Conservation (phyloP, 208 protist genomes). For the Leptomonas seymouri region DNA sequence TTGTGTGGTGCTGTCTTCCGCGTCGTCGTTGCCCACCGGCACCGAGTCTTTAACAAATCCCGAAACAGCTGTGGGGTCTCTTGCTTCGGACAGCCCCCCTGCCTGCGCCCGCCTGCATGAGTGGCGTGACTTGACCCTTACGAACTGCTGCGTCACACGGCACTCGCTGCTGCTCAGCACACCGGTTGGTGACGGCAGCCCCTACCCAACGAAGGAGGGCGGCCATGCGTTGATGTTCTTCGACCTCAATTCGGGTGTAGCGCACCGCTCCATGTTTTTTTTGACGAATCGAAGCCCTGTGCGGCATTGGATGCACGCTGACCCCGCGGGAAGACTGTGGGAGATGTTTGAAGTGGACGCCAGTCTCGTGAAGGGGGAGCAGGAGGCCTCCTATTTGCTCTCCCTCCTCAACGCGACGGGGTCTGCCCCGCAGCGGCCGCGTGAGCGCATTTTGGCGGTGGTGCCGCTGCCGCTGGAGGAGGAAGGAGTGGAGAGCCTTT, state of each 20-base stretch:
- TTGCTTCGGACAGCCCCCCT: not conserved
- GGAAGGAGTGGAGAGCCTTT: conserved; percentile 8
- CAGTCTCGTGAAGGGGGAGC: conserved; percentile 28
- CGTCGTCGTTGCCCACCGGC: too few relatives aligned
- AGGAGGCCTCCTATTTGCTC: conserved; percentile 29
- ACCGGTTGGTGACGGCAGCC: conserved; percentile 27
- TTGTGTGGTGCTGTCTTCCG: conserved; percentile 28
- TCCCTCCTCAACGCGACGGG: conserved; percentile 29
- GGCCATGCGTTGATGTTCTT: conserved; percentile 54
- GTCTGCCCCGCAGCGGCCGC: conserved; percentile 17
- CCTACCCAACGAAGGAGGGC: conserved; percentile 34
- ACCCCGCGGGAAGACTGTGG: conserved; percentile 42
- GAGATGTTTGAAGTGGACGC: conserved; percentile 55
- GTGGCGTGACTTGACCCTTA: conserved; percentile 42
- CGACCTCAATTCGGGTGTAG: conserved; percentile 38
- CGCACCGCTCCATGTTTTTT: conserved; percentile 41
- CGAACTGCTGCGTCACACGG: conserved; percentile 33
- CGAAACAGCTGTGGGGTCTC: too few relatives aligned
- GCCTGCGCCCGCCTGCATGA: conserved; percentile 38
- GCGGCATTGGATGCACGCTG: conserved; percentile 41
- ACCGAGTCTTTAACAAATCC: too few relatives aligned
- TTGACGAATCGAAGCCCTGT: conserved; percentile 41
- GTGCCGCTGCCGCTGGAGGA: conserved; percentile 32
- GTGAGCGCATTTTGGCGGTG: conserved; percentile 30
- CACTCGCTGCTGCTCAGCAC: conserved; percentile 37